Evolutionary conservation across 306 rosid species (phyloP), one percentile per base, ranked within the genome.

Genomic region (Herpetospermum pedunculosum): DNA sequence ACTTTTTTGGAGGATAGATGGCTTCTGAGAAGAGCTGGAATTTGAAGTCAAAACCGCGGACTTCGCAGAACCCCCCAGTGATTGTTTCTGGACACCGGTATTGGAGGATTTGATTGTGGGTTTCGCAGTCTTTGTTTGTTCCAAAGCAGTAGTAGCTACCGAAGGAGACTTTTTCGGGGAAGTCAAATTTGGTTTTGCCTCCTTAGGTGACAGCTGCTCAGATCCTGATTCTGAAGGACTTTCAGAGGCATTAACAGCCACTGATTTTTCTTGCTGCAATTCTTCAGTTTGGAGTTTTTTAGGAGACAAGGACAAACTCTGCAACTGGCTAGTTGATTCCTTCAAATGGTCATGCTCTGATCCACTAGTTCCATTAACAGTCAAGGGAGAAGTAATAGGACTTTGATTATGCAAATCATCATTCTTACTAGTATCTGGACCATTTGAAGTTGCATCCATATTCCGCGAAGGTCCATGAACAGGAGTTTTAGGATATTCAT

Each of bases 401-500:
- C 80, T 79, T 77, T 82, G 84, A 47, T 60, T 48, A 21, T 70
- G 80, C 70, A 77, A 81, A 80, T 76, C 80, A 71, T 70, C 81
- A 32, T 75, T 76, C 85, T 82, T 95, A 77, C 40, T 74, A 77
- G 76, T 80, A 73, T 84, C 91, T 54, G 88, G 75, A 68, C 50
- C 80, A 78, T 77, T 38, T 29, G 77, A 54, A 78, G 90, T 78
- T 3, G 88, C 81, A 77, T 83, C 87, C 11, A 82, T 47, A 80
- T 53, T 85, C 80, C 83, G 81, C 29, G 87, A 83, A 79, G 88
- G 86, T 65, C 96, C 97, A 77, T 91, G 92, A 80, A 95, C 82
- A 13, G 96, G 99, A 78, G 99, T 95, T 83, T 89, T 95, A 19
- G 96, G 92, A 4, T 71, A 75, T 76, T 85, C 97, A 10, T 86